Evolutionary conservation across 352 stramenopile genomes (phyloP), one percentile per base, ranked within the genome.

Genomic region (Phytophthora ramorum): DNA sequence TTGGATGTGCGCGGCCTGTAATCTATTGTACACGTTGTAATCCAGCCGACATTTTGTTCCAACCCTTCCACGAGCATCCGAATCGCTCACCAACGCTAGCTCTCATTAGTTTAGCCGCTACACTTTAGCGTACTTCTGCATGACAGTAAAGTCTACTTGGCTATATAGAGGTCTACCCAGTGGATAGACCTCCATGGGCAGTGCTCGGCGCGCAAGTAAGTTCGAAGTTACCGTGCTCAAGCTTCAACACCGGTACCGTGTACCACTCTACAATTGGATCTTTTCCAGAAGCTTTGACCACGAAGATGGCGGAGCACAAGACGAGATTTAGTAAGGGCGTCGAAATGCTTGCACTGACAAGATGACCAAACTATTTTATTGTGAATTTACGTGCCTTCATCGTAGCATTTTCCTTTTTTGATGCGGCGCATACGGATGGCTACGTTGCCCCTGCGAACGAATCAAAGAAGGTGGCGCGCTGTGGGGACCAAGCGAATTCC

Each of bases 1-100:
- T 66, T 95, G 47, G 84, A 90, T 28, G 85, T 94, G 26, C 73
- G 75, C n/a, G 53, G 65, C 35, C 63, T 85, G 66, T 78, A 77
- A 75, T 54, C 24, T 67, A 67, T 58, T 59, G 38, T 67, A 64
- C 30, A 49, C 40, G 17, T 44, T 66, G 30, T 63, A 58, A 24
- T 44, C 19, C 28, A 57, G 30, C 32, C 44, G 22, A 49, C 20
- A 46, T 37, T 43, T 53, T 61, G n/a, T 12, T 45, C 32, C 20
- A 45, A 20, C 20, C 19, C 53, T 14, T 55, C 38, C 22, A 55
- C 32, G 20, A 26, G 28, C 8, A 20, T 45, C n/a, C n/a, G n/a
- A n/a, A n/a, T n/a, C n/a, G n/a, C n/a, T n/a, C n/a, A n/a, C 20
- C 19, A 38, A 38, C 20, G 34, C 45, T 57, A 32, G 44, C 24